A percentile compares a stretch with the other conserved stretches of the same genome.
phyloP scores from a whole-genome alignment of 495 filamentous ascomycete genomes.

The Thermothielavioides terrestris region DNA sequence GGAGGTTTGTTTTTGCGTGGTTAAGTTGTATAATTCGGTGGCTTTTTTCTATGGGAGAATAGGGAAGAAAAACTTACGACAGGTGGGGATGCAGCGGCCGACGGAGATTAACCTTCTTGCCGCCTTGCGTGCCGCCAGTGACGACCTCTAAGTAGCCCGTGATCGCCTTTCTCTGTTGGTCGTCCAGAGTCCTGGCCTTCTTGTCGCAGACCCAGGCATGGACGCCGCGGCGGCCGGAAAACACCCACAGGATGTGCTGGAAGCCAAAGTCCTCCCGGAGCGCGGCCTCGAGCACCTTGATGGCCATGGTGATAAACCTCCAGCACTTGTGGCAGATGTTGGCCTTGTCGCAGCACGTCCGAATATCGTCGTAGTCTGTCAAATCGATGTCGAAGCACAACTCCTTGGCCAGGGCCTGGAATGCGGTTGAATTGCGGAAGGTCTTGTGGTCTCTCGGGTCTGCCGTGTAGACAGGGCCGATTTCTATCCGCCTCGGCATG shows the following conservation, averaged over 20 bases:
- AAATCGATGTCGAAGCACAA: slow-evolving; percentile 98
- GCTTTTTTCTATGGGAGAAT: too few relatives aligned
- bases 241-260: slow-evolving; percentile 95
- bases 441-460: slow-evolving; percentile 92
- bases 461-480: slow-evolving; percentile 87
- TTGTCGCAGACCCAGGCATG: slow-evolving; percentile 99
- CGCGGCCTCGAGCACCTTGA: slow-evolving; percentile 82
- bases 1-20: background rate
- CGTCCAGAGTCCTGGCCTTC: slow-evolving; percentile 71
- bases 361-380: slow-evolving; percentile 95
- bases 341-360: slow-evolving; percentile 87
- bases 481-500: slow-evolving; percentile 92
- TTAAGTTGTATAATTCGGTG: too few relatives aligned
- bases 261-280: slow-evolving; percentile 92
- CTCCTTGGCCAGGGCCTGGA: slow-evolving; percentile 77
- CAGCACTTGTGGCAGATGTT: slow-evolving; percentile 93
- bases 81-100: slow-evolving; percentile 88
- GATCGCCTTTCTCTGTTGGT: slow-evolving; percentile 71
- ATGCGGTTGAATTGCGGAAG: slow-evolving; percentile 61
- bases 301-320: slow-evolving; percentile 94
- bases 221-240: slow-evolving; percentile 88
- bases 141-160: slow-evolving; percentile 83
- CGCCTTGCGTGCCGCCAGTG: slow-evolving; percentile 69
- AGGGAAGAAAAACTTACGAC: slow-evolving; percentile 36
- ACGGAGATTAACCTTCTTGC: slow-evolving; percentile 79